Evolutionary conservation across 257 asterid genomes (phyloP).

Genomic region (Solanum megistacrolobum): DNA sequence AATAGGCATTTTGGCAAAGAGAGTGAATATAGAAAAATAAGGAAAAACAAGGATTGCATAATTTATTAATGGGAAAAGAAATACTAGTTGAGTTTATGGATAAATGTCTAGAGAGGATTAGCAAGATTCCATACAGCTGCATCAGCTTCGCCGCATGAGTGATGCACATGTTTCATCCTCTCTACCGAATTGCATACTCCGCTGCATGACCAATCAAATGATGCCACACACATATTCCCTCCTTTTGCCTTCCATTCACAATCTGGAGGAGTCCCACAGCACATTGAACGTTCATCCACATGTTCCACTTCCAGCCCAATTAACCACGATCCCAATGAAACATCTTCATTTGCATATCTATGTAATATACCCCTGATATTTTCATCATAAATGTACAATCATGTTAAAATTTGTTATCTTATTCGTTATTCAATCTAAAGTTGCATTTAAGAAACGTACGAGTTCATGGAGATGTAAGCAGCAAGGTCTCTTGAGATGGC

Average conservation of each 20-base stretch:
- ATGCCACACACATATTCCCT: conserved; percentile 63
- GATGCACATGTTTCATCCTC: conserved; percentile 58
- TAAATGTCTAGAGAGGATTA: background rate
- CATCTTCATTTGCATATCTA: conserved; percentile 71
- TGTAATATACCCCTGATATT: conserved; percentile 45
- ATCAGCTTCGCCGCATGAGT: conserved; percentile 59
- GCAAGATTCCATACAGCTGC: conserved; percentile 47
- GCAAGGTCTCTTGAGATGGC: conserved; percentile 13
- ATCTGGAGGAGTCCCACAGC: conserved; percentile 78
- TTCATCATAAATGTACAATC: background rate
- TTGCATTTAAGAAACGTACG: conserved; percentile 27
- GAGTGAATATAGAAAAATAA: background rate
- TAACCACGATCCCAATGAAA: conserved; percentile 66
- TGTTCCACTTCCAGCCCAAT: conserved; percentile 81
- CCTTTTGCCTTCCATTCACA: conserved; percentile 37
- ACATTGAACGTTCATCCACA: conserved; percentile 61
- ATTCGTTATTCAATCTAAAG: background rate
- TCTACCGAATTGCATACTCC: conserved; percentile 72
- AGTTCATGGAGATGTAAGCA: conserved; percentile 50
- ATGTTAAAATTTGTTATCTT: background rate
- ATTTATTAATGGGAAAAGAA: background rate
- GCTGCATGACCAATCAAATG: conserved; percentile 83
- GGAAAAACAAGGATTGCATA: background rate
- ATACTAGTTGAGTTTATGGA: background rate
- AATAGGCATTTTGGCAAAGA: no score